These are phyloP conservation scores for Fusarium humuli DNA, from an alignment of 2,329 filamentous ascomycete species.

Conservation along the genomic window DNA sequence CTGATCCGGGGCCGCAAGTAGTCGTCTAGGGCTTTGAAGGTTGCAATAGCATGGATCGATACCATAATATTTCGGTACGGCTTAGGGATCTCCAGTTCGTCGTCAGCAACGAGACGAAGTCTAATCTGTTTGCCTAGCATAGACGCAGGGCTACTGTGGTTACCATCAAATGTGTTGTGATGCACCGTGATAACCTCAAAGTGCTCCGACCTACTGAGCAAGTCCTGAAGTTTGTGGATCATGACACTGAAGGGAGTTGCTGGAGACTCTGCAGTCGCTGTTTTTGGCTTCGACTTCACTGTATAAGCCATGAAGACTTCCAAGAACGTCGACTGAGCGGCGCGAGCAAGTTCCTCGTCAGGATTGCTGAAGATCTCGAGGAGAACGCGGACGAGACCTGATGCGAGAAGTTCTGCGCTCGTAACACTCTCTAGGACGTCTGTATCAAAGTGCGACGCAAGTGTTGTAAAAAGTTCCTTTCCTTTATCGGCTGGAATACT, in stretches of 20 bases:
- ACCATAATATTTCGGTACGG: slow-evolving; percentile 96
- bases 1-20: slow-evolving; percentile 92
- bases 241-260: slow-evolving; percentile 89
- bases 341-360: slow-evolving; percentile 68
- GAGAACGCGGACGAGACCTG: slow-evolving; percentile 86
- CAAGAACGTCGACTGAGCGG: slow-evolving; percentile 85
- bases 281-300: slow-evolving; percentile 73
- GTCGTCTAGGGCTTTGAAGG: slow-evolving; percentile 96
- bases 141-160: slow-evolving; percentile 88
- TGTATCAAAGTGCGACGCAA: slow-evolving; percentile 88
- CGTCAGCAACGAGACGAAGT: slow-evolving; percentile 87
- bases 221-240: slow-evolving; percentile 93
- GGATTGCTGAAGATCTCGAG: slow-evolving; percentile 84
- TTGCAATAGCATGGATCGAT: slow-evolving; percentile 97
- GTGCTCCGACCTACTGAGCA: slow-evolving; percentile 95
- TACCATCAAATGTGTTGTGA: slow-evolving; percentile 90
- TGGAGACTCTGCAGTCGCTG: slow-evolving; percentile 74
- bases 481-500: slow-evolving; percentile 64
- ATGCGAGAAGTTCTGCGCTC: slow-evolving; percentile 92
- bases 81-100: slow-evolving; percentile 88
- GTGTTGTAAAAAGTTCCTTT: slow-evolving; percentile 74
- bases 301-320: slow-evolving; percentile 89
- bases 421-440: slow-evolving; percentile 94
- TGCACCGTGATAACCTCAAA: slow-evolving; percentile 98
- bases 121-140: slow-evolving; percentile 98